A percentile compares a stretch with the other conserved stretches of the same genome.
These are phyloP conservation scores for Polytrichum formosum DNA, from an alignment of 225 moss, liverwort and hornwort species.

Conservation along the genomic window DNA sequence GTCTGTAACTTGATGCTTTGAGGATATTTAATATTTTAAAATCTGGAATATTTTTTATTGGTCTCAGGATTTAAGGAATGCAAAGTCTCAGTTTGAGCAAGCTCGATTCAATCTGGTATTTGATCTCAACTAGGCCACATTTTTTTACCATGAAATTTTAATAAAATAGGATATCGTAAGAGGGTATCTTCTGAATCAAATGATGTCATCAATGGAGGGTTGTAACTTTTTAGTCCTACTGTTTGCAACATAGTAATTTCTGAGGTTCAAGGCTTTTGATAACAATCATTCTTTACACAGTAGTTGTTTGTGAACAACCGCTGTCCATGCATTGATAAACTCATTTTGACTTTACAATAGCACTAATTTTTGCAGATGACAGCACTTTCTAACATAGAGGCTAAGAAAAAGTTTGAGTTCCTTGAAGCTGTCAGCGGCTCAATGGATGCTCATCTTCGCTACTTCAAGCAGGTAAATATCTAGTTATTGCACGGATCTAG, in stretches of 20 bases:
- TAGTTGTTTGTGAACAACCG: background rate
- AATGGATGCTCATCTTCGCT: slow-evolving; percentile 94
- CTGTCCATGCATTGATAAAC: background rate
- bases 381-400: slow-evolving; percentile 88
- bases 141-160: background rate
- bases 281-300: too few species aligned
- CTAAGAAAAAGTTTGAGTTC: slow-evolving; percentile 98
- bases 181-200: too few species aligned
- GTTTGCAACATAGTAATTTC: too few species aligned
- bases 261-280: too few species aligned
- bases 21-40: too few species aligned
- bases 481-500: too few species aligned
- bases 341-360: background rate
- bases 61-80: slow-evolving; percentile 75
- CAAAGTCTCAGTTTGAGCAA: slow-evolving; percentile 87
- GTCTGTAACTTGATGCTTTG: too few species aligned
- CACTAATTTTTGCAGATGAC: slow-evolving; percentile 46
- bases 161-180: too few species aligned
- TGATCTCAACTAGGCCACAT: background rate
- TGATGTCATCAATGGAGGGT: too few species aligned
- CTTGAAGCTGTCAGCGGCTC: slow-evolving; percentile 96
- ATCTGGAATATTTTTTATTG: too few species aligned
- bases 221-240: too few species aligned
- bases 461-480: slow-evolving; percentile 71
- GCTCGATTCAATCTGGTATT: slow-evolving; percentile 86